A percentile compares a stretch with the other conserved stretches of the same genome.
Conservation (phyloP, 2,329 filamentous ascomycete species). For the Myriosclerotinia curreyana region DNA sequence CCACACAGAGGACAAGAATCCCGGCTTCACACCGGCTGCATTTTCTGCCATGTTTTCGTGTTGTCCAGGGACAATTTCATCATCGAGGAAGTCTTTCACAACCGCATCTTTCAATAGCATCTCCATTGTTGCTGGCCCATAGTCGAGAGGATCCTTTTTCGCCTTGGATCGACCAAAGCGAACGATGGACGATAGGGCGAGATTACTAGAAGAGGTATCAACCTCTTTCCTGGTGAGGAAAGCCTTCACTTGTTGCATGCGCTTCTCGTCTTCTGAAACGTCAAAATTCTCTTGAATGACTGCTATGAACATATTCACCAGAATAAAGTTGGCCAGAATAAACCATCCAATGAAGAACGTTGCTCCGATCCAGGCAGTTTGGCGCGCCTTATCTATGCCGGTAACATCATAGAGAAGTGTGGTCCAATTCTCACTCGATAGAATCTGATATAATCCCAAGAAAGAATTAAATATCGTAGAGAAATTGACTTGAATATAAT, state of each 20-base stretch:
- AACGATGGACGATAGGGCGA: conserved; percentile 72
- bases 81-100: conserved; percentile 90
- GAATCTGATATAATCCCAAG: conserved; percentile 93
- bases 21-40: conserved; percentile 50
- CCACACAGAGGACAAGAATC: conserved; percentile 60
- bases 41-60: conserved; percentile 38
- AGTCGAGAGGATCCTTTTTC: conserved; percentile 80
- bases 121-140: conserved; percentile 86
- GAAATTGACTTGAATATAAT: conserved; percentile 71
- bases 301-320: conserved; percentile 99
- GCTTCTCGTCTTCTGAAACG: conserved; percentile 96
- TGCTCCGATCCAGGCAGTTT: conserved; percentile 89
- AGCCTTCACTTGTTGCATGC: conserved; percentile 90
- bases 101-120: conserved; percentile 97
- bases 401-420: conserved; percentile 80
- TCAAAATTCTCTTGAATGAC: conserved; percentile 99
- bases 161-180: conserved; percentile 57
- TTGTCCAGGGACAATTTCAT: conserved; percentile 52
- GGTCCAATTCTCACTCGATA: conserved; percentile 98
- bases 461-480: conserved; percentile 93
- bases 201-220: conserved; percentile 65
- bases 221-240: conserved; percentile 91
- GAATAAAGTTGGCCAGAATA: conserved; percentile 89
- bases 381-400: conserved; percentile 57
- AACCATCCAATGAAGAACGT: conserved; percentile 94